Evolutionary conservation across 306 rosid genomes (phyloP).

Genomic region (Luffa acutangula): DNA sequence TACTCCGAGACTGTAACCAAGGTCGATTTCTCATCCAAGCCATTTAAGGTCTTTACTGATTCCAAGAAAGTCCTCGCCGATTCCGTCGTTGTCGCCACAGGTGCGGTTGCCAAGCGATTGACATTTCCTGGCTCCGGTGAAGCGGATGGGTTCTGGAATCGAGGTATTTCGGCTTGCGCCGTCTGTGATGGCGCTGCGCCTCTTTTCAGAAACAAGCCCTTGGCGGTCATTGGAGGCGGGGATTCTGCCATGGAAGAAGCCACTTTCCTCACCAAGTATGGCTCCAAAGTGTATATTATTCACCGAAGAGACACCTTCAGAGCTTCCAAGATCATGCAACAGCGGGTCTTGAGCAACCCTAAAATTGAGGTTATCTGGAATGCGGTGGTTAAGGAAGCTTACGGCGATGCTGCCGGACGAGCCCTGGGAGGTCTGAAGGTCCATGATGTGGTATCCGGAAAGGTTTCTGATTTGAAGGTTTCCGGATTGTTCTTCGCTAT

Average conservation of each 20-base stretch:
- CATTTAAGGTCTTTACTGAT: slow-evolving; percentile 54
- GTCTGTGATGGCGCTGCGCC: slow-evolving; percentile 94
- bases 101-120: slow-evolving; percentile 74
- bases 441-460: slow-evolving; percentile 38
- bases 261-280: slow-evolving; percentile 69
- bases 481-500: slow-evolving; percentile 75
- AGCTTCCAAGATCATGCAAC: slow-evolving; percentile 89
- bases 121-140: slow-evolving; percentile 54
- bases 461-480: slow-evolving; percentile 58
- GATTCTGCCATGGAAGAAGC: slow-evolving; percentile 97
- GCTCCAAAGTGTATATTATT: slow-evolving; percentile 65
- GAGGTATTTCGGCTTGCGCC: slow-evolving; percentile 84
- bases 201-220: slow-evolving; percentile 51
- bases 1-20: slow-evolving; percentile 59
- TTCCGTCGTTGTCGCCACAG: slow-evolving; percentile 49
- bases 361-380: slow-evolving; percentile 68
- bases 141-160: slow-evolving; percentile 69
- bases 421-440: slow-evolving; percentile 61
- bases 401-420: slow-evolving; percentile 27
- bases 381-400: slow-evolving; percentile 55
- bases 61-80: slow-evolving; percentile 28
- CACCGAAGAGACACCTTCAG: slow-evolving; percentile 67
- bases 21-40: slow-evolving; percentile 55
- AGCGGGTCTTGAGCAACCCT: slow-evolving; percentile 44
- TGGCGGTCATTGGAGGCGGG: slow-evolving; percentile 81